phyloP scores from a whole-genome alignment of 192 early-diverging fungal genomes.

The Coemansia brasiliensis region DNA sequence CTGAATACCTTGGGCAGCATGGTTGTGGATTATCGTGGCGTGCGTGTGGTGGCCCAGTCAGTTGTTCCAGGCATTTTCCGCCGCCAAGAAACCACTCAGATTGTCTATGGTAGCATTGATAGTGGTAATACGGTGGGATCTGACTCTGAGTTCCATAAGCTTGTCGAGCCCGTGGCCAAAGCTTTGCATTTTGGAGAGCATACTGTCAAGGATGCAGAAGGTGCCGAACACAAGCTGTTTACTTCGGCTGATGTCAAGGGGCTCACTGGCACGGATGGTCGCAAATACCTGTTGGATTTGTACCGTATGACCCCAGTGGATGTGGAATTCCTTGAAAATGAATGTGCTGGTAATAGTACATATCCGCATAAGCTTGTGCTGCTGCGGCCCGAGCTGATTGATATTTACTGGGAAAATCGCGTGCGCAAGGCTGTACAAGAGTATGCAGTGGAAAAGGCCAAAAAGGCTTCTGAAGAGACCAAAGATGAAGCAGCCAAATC shows the following conservation, averaged over 20 bases:
- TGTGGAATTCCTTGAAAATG: slow-evolving; percentile 80
- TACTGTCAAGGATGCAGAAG: slow-evolving; percentile 68
- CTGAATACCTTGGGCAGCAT: slow-evolving; percentile 86
- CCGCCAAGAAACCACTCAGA: slow-evolving; percentile 68
- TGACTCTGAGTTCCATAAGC: slow-evolving; percentile 74
- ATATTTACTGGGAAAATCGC: slow-evolving; percentile 81
- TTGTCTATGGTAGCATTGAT: slow-evolving; percentile 93
- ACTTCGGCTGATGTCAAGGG: slow-evolving; percentile 93
- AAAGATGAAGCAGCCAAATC: slow-evolving; percentile 10
- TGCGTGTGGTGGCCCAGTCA: slow-evolving; percentile 88
- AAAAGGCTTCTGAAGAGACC: slow-evolving; percentile 18
- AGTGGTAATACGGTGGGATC: slow-evolving; percentile 71
- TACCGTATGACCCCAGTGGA: slow-evolving; percentile 91
- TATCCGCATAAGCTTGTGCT: slow-evolving; percentile 89
- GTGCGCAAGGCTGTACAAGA: slow-evolving; percentile 62
- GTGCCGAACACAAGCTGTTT: slow-evolving; percentile 63
- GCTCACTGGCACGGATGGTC: slow-evolving; percentile 85
- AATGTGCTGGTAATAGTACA: slow-evolving; percentile 56
- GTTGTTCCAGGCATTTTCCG: slow-evolving; percentile 88
- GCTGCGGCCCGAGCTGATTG: slow-evolving; percentile 84
- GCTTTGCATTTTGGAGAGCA: slow-evolving; percentile 81
- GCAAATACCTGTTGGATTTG: slow-evolving; percentile 90
- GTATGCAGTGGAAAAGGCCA: slow-evolving; percentile 36
- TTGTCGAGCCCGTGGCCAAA: slow-evolving; percentile 69
- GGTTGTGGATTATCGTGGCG: slow-evolving; percentile 90